Conservation (phyloP, 345 rosid genomes). For the Mallotus nudiflorus region DNA sequence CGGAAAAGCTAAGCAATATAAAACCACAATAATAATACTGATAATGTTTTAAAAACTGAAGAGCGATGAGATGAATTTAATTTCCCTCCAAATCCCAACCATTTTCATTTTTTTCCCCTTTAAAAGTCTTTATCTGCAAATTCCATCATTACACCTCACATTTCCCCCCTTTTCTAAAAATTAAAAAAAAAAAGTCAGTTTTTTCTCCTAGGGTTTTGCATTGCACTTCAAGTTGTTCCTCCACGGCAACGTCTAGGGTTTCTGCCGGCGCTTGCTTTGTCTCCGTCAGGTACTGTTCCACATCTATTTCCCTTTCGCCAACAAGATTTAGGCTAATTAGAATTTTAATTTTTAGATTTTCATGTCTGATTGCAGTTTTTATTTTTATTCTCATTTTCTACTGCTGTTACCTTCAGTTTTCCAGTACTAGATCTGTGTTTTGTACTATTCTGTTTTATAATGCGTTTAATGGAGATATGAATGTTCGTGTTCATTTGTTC, state of each 20-base stretch:
- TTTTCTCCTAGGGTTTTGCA: constrained; percentile 27
- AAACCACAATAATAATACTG: too few species aligned
- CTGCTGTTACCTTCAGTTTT: too few species aligned
- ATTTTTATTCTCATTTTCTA: too few species aligned
- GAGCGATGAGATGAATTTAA: background rate
- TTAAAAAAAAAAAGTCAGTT: background rate
- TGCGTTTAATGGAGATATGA: too few species aligned
- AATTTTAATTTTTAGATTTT: background rate
- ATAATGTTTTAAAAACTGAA: too few species aligned
- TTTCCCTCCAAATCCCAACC: constrained; percentile 40
- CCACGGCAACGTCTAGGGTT: constrained; percentile 24
- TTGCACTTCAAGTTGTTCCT: constrained; percentile 15
- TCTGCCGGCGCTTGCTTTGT: background rate
- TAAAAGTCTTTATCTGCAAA: background rate
- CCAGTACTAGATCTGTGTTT: too few species aligned
- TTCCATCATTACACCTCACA: background rate
- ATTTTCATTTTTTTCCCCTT: background rate
- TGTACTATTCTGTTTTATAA: too few species aligned
- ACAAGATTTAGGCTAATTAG: too few species aligned
- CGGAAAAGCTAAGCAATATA: too few species aligned
- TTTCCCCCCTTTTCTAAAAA: background rate
- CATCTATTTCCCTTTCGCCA: too few species aligned
- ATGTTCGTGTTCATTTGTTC: too few species aligned
- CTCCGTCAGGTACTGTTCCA: constrained; percentile 11
- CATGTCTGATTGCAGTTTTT: too few species aligned